phyloP scores from a whole-genome alignment of 2,329 filamentous ascomycete genomes.

The Apiospora koreana region DNA sequence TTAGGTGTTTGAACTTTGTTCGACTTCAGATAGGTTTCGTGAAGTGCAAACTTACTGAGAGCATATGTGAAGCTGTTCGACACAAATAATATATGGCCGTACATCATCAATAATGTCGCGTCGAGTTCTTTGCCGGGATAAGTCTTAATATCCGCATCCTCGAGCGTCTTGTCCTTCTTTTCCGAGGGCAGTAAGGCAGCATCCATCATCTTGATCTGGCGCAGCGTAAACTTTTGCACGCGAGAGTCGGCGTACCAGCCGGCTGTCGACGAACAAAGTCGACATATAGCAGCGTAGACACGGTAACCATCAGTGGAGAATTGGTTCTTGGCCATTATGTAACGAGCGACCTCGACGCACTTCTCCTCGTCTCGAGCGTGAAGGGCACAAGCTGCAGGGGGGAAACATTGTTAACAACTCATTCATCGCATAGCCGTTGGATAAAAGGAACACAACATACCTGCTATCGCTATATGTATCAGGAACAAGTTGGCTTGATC shows the following conservation, averaged over 20 bases:
- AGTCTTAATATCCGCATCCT: slow-evolving; percentile 30
- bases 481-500: slow-evolving; percentile 66
- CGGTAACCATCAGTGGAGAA: slow-evolving; percentile 82
- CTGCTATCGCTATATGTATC: slow-evolving; percentile 77
- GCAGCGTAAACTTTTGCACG: slow-evolving; percentile 86
- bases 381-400: slow-evolving; percentile 70
- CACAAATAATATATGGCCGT: slow-evolving; percentile 85
- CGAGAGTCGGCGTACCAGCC: slow-evolving; percentile 79
- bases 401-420: background rate
- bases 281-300: slow-evolving; percentile 77
- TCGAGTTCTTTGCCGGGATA: slow-evolving; percentile 61
- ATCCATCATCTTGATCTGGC: slow-evolving; percentile 90
- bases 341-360: slow-evolving; percentile 72
- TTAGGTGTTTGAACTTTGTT: background rate
- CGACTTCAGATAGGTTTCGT: background rate
- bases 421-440: too few relatives aligned
- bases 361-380: slow-evolving; percentile 78
- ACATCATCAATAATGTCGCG: slow-evolving; percentile 80
- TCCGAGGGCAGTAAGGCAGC: slow-evolving; percentile 57
- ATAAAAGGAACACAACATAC: slow-evolving; percentile 41
- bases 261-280: slow-evolving; percentile 71
- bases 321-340: slow-evolving; percentile 80
- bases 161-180: slow-evolving; percentile 37
- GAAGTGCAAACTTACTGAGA: slow-evolving; percentile 55
- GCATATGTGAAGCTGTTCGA: slow-evolving; percentile 83